These are phyloP conservation scores for Zanthoxylum bungeanum DNA, from an alignment of 345 rosid genomes.

Conservation along the genomic window DNA sequence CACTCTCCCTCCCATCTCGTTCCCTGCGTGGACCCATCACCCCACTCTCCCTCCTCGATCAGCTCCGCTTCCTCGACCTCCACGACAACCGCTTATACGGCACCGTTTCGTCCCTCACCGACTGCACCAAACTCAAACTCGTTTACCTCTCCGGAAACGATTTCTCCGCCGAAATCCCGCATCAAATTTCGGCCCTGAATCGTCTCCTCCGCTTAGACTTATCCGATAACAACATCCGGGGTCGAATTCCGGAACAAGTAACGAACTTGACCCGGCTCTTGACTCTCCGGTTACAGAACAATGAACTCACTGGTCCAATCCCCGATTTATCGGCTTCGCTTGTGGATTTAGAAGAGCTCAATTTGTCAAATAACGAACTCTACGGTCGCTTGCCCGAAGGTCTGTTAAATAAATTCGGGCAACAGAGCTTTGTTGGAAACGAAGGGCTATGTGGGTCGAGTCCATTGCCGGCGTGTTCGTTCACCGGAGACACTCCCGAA, in stretches of 20 bases:
- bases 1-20: conserved; percentile 62
- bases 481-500: conserved; percentile 32
- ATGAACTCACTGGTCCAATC: conserved; percentile 71
- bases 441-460: conserved; percentile 74
- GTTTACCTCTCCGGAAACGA: conserved; percentile 76
- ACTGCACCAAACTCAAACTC: conserved; percentile 71
- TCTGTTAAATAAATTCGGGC: conserved; percentile 54
- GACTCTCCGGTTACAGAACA: conserved; percentile 78
- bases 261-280: conserved; percentile 51
- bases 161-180: conserved; percentile 72
- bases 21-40: conserved; percentile 76
- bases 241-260: conserved; percentile 50
- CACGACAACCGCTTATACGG: conserved; percentile 85
- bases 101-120: conserved; percentile 49
- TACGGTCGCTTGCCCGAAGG: conserved; percentile 60
- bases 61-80: conserved; percentile 84
- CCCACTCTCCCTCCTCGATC: conserved; percentile 63
- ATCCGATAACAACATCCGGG: conserved; percentile 80
- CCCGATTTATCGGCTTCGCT: conserved; percentile 66
- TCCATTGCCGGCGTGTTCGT: conserved; percentile 64
- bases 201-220: conserved; percentile 70
- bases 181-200: conserved; percentile 48
- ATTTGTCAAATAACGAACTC: conserved; percentile 68
- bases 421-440: conserved; percentile 65
- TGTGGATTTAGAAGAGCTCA: conserved; percentile 42